Base-by-base conservation (phyloP, 176 grass and related monocot species). In the Aegilops speltoides region DNA sequence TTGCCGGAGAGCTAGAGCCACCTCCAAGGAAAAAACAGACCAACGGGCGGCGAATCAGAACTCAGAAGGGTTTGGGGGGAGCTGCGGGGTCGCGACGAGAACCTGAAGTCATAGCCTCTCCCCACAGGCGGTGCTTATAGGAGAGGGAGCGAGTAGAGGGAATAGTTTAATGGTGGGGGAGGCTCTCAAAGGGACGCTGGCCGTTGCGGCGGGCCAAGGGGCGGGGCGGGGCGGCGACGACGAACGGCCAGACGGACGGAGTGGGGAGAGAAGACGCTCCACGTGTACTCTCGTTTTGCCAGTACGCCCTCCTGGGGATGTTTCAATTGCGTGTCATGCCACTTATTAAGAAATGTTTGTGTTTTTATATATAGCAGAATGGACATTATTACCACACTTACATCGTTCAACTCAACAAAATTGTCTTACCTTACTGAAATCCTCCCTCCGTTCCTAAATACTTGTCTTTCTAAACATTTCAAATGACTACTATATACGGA, bases 201-300 rank as follows among this genome's bases (percentile, higher is more conserved):
- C 79, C 76, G 76, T 14, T 90, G 86, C 78, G 80, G 7, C 36
- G 56, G 78, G 54, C 67, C 87, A 95, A 92, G 86, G 80, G 87
- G 11, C 86, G 83, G 73, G 67, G 67, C 68, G 61, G 64, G 64
- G 26, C 64, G 73, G 24, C 73, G 73, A 76, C 73, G 24, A 29
- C 28, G 70, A 14, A 66, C 64, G 22, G 28, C 23, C 11, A 68
- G 32, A 37, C 48, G 57, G 64, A 14, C 38, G 57, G 33, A 65
- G 19, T 50, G 52, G 73, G 45, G 74, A 38, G 50, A 64, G 89
- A 83, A 78, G 83, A 83, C 1, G 59, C n/a, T 4, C 1, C 73
- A 50, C 38, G 72, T 75, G 70, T 65, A 20, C n/a, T 40, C 23
- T 17, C 0, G 20, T 79, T 43, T 54, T 54, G 56, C 77, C 3